These are phyloP conservation scores for Lithospermum erythrorhizon DNA, from an alignment of 257 asterid genomes.

Conservation along the genomic window DNA sequence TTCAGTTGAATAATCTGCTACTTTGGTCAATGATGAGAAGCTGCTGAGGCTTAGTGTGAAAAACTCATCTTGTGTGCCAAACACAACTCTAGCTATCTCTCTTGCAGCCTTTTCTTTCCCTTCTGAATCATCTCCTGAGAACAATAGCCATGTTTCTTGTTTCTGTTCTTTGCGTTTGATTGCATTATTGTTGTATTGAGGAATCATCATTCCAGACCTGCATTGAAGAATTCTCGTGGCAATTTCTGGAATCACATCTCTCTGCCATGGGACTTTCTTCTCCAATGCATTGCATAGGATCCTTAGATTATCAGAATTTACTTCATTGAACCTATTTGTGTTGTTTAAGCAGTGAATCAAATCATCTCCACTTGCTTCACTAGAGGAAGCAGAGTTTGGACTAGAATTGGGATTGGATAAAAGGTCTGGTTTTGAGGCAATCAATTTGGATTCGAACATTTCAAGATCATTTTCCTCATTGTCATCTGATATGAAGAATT, in stretches of 20 bases:
- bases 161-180: slow-evolving; percentile 11
- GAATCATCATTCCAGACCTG: slow-evolving; percentile 53
- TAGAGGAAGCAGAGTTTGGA: slow-evolving; percentile 50
- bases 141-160: slow-evolving; percentile 70
- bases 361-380: slow-evolving; percentile 47
- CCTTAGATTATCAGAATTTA: slow-evolving; percentile 41
- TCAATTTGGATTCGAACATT: not conserved
- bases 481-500: not conserved
- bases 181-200: slow-evolving; percentile 16
- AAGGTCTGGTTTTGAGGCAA: not conserved
- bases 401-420: slow-evolving; percentile 17
- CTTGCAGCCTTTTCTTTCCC: slow-evolving; percentile 52
- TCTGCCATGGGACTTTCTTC: slow-evolving; percentile 57
- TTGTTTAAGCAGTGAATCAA: slow-evolving; percentile 10
- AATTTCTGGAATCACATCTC: slow-evolving; percentile 38
- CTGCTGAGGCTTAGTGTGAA: slow-evolving; percentile 31
- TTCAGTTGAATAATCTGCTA: slow-evolving; percentile 12
- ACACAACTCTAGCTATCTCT: slow-evolving; percentile 62
- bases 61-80: slow-evolving; percentile 50
- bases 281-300: slow-evolving; percentile 52
- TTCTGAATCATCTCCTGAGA: slow-evolving; percentile 44
- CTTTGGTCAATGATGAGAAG: slow-evolving; percentile 20
- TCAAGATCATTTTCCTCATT: not conserved
- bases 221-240: slow-evolving; percentile 55
- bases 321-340: slow-evolving; percentile 34